Conservation (phyloP, 2,329 filamentous ascomycete species). For the Botryotinia calthae region DNA sequence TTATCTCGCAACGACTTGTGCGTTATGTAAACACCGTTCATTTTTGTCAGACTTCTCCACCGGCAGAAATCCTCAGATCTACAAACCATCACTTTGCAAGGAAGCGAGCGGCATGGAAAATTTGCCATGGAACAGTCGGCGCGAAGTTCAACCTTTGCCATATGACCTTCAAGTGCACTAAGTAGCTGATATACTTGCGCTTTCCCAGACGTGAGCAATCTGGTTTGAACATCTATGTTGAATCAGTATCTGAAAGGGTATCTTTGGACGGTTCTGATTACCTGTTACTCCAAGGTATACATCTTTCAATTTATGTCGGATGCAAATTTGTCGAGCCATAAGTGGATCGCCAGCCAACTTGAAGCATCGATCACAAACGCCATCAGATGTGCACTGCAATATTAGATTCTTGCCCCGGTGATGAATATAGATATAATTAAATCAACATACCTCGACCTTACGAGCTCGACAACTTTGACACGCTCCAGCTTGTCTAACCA, state of each 20-base stretch:
- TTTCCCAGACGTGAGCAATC: slow-evolving; percentile 20
- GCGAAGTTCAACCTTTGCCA: slow-evolving; percentile 22
- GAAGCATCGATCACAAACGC: slow-evolving; percentile 24
- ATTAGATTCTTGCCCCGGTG: neutral
- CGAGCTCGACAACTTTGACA: slow-evolving; percentile 24
- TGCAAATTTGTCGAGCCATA: slow-evolving; percentile 24
- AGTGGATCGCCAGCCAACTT: slow-evolving; percentile 18
- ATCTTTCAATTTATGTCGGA: slow-evolving; percentile 26
- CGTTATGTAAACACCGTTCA: slow-evolving; percentile 27
- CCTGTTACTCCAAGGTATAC: slow-evolving; percentile 26
- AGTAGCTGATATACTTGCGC: slow-evolving; percentile 12
- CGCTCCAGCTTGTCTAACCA: slow-evolving; percentile 24
- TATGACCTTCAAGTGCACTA: slow-evolving; percentile 11
- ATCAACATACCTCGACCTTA: slow-evolving; percentile 24
- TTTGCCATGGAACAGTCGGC: slow-evolving; percentile 14
- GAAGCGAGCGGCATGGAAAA: slow-evolving; percentile 23
- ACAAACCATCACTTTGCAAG: slow-evolving; percentile 24
- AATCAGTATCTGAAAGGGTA: neutral
- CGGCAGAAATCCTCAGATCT: slow-evolving; percentile 21
- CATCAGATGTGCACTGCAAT: slow-evolving; percentile 24
- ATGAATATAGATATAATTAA: neutral
- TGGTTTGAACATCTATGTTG: slow-evolving; percentile 21
- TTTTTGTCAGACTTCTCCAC: slow-evolving; percentile 26
- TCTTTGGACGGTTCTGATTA: neutral
- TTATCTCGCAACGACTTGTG: slow-evolving; percentile 22